A percentile compares a stretch with the other conserved stretches of the same genome.
These are phyloP conservation scores for Debaryomyces nepalensis DNA, from an alignment of 1,139 yeast species.

Conservation along the genomic window DNA sequence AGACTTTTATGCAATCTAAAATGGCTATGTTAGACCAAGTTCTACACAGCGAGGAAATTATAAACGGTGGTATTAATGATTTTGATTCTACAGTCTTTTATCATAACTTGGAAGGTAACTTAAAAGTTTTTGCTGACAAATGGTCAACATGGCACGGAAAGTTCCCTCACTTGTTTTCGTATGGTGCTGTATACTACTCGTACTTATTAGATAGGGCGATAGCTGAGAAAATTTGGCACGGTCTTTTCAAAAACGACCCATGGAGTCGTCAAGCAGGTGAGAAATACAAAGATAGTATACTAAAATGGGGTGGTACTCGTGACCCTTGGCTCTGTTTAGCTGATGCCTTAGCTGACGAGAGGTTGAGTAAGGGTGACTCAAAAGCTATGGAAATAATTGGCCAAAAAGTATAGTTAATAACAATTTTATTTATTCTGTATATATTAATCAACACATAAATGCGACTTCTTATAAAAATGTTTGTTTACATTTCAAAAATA, in stretches of 20 bases:
- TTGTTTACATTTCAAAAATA: constrained; percentile 9
- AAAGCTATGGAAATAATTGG: constrained; percentile 75
- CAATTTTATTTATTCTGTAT: constrained; percentile 7
- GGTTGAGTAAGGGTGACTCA: constrained; percentile 67
- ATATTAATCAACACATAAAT: constrained; percentile 2
- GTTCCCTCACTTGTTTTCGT: constrained; percentile 91
- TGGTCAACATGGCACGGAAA: constrained; percentile 90
- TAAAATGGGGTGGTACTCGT: constrained; percentile 92
- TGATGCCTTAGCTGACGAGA: constrained; percentile 69
- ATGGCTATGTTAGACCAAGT: constrained; percentile 89
- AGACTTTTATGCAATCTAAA: constrained; percentile 83
- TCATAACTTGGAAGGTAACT: constrained; percentile 62
- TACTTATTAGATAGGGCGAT: constrained; percentile 91
- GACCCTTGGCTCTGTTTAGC: constrained; percentile 91
- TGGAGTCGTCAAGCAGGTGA: constrained; percentile 75
- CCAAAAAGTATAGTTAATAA: constrained; percentile 12
- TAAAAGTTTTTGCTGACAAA: constrained; percentile 61
- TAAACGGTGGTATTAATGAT: constrained; percentile 23
- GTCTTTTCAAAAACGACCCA: constrained; percentile 71
- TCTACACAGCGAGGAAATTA: constrained; percentile 56
- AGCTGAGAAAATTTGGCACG: constrained; percentile 84
- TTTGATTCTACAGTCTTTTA: constrained; percentile 64
- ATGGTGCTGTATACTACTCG: constrained; percentile 93
- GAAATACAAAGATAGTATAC: constrained; percentile 67
- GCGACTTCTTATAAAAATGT: constrained; percentile 4